A percentile compares a stretch with the other conserved stretches of the same genome.
phyloP scores from a whole-genome alignment of 83 land plant species.

The Diphasiastrum complanatum region DNA sequence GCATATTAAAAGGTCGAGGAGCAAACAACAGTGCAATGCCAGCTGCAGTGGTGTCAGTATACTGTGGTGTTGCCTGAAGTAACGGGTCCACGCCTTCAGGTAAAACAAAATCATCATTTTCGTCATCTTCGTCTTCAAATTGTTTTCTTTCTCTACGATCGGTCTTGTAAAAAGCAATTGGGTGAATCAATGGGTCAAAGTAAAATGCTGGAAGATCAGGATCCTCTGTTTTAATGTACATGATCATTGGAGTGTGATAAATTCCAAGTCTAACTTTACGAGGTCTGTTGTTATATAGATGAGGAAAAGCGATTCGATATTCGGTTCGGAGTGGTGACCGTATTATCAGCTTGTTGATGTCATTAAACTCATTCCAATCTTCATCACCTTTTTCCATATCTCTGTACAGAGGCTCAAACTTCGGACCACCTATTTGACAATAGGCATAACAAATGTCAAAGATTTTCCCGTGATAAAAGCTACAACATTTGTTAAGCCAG shows the following conservation, averaged over 20 bases:
- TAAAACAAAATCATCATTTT: conserved; percentile 58
- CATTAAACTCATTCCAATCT: conserved; percentile 99
- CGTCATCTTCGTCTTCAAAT: conserved; percentile 59
- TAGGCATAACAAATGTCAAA: not conserved
- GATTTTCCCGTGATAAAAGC: not conserved
- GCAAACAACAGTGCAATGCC: conserved; percentile 94
- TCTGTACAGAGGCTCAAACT: conserved; percentile 95
- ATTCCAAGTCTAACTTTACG: conserved; percentile 83
- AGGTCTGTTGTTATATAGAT: conserved; percentile 93
- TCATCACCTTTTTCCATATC: conserved; percentile 99
- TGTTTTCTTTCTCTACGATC: conserved; percentile 53
- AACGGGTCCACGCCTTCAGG: conserved; percentile 96
- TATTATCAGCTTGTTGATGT: conserved; percentile 92
- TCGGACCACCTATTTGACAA: conserved; percentile 72
- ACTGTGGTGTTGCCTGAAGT: conserved; percentile 52
- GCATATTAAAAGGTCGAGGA: conserved; percentile 96
- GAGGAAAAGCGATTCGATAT: conserved; percentile 93
- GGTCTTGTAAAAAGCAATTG: conserved; percentile 56
- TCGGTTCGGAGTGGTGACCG: conserved; percentile 92
- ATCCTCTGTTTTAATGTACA: conserved; percentile 97
- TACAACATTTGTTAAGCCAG: not conserved
- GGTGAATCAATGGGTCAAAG: conserved; percentile 94
- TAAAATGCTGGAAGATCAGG: conserved; percentile 98
- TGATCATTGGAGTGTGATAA: conserved; percentile 94
- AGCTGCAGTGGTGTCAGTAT: conserved; percentile 97